Base-by-base conservation (phyloP, 23 red algal species). In the Gracilaria gracilis region DNA sequence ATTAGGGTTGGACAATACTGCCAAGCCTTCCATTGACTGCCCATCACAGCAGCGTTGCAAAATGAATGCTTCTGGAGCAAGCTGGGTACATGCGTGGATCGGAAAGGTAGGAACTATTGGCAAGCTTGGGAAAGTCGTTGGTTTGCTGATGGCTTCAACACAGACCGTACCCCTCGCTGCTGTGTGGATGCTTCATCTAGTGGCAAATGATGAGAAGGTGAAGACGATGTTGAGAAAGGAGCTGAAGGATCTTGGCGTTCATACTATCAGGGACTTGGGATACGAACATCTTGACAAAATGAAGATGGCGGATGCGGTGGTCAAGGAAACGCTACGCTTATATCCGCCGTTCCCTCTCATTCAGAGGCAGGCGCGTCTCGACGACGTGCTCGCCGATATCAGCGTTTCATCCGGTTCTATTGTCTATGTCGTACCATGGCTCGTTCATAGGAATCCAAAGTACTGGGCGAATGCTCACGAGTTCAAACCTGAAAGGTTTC, bases 291-390 rank as follows among this genome's bases (percentile, higher is more conserved):
- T 96, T 38, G 83, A 88, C 1, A 67, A 84, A n/a, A 58, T 96
- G 37, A 53, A 77, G 40, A 83, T 80, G 27, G 77, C 82, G 20
- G 97, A 99, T 46, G 87, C 91, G 11, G 93, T 96, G 5, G 74
- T 99, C 29, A 65, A 79, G 25, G 97, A 99, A 77, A 82, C 91
- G 70, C 88, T 99, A 8, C 90, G 97, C 11, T 67, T 99, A 39
- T 96, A 88, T 78, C 97, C 97, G 13, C 97, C 97, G 24, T 99
- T 99, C 67, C 97, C 97, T 34, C 67, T 99, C 19, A 83, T 99
- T 38, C 91, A 95, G 67, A 80, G 94, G 42, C 77, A 96, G 57
- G 91, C 91, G 19, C 82, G 89, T 49, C 49, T 59, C 17, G 94
- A 96, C 40, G 86, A 94, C 62, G 23, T 47, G 1, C 79, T 99